Base-by-base conservation (phyloP, 805 yeast genomes). In the Lipomyces orientalis region DNA sequence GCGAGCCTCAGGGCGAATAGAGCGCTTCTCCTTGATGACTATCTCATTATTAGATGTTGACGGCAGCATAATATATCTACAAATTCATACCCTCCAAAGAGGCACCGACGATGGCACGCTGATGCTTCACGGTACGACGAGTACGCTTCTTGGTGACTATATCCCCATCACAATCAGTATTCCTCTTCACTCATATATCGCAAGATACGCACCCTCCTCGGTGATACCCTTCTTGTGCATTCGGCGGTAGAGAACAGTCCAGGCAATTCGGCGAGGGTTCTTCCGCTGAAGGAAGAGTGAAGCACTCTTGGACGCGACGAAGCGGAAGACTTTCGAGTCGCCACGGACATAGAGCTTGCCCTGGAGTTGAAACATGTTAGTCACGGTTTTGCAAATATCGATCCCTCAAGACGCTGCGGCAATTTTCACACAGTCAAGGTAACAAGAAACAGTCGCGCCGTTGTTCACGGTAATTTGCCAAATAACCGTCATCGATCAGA, bases 161-260 rank as follows among this genome's bases (percentile, higher is more conserved):
- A 1, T 43, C 19, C 9, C 49, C 16, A 43, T 43, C 25, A 43
- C 22, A 22, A 61, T 33, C 9, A 22, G 60, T 56, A 31, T 3
- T 31, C 49, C 59, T 31, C 25, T 12, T 10, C 33, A 56, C 25
- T 43, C 22, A 16, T 43, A 1, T 43, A 29, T n/a, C 8, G 22
- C 49, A 43, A 22, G 16, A 34, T 8, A 64, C 70, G 60, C 57
- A 62, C 64, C 64, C 87, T 95, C 99, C 88, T 95, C 99, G 81
- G 97, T 89, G 82, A 94, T 88, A 87, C 99, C 99, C 88, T 95
- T 95, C 90, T 92, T 93, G 97, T 95, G 98, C 87, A 94, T 97
- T 87, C 97, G 91, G 90, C 99, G 94, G 94, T 87, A 95, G 80
- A 95, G 88, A 81, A 94, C 98, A 77, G 99, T 95, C 99, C 99